Percentiles rank a stretch among this genome's conserved stretches.
Evolutionary conservation across 495 filamentous ascomycete species (phyloP).

Genomic region (Neurospora sp.): DNA sequence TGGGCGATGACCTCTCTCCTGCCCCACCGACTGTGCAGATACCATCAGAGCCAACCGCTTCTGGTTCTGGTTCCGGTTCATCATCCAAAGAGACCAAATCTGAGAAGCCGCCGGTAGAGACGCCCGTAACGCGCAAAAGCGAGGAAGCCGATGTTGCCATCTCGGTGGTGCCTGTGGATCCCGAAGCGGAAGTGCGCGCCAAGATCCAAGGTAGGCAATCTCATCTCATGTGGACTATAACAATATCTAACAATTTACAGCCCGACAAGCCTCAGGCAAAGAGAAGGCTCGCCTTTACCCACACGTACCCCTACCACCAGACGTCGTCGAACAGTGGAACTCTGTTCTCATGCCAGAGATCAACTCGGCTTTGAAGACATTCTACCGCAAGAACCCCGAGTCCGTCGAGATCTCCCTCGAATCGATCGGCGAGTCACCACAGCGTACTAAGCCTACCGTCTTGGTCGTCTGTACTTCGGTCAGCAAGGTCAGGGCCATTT

Average conservation of each 20-base stretch:
- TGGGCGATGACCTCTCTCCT: conserved; percentile 26
- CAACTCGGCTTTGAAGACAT: conserved; percentile 47
- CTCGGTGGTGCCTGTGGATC: background rate
- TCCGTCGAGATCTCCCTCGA: conserved; percentile 67
- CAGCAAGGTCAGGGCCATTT: conserved; percentile 55
- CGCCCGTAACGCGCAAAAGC: background rate
- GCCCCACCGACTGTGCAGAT: background rate
- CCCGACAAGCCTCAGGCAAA: conserved; percentile 2
- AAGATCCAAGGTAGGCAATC: conserved; percentile 6
- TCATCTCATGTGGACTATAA: no score
- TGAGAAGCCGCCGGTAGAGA: background rate
- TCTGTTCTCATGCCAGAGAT: conserved; percentile 59
- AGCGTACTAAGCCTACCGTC: conserved; percentile 60
- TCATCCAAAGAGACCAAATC: conserved; percentile 8
- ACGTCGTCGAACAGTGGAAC: conserved; percentile 62
- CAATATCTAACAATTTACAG: background rate
- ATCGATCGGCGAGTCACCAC: conserved; percentile 58
- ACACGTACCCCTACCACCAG: conserved; percentile 44
- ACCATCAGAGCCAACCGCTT: background rate
- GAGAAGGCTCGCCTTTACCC: conserved; percentile 41
- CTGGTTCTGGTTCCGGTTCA: background rate
- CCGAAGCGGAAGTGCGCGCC: background rate
- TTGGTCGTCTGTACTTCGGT: conserved; percentile 68
- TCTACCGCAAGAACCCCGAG: conserved; percentile 55
- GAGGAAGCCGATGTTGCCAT: background rate